Conservation (phyloP, 257 asterid species). For the Capsicum pubescens region DNA sequence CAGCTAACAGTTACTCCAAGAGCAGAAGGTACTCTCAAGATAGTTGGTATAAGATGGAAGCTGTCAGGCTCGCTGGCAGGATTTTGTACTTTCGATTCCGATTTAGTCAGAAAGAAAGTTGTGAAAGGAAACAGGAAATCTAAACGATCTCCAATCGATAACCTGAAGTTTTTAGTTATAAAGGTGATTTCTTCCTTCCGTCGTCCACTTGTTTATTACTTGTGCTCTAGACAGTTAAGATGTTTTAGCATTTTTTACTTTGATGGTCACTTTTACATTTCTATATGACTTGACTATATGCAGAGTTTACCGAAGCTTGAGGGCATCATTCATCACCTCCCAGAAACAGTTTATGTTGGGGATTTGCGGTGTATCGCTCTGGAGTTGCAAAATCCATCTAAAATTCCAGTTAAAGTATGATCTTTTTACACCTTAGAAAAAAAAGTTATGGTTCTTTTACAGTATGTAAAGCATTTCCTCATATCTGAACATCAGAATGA, state of each 20-base stretch:
- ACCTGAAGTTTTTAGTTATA: constrained; percentile 80
- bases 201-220: neutral
- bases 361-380: constrained; percentile 75
- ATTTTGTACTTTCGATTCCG: constrained; percentile 68
- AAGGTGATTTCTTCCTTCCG: constrained; percentile 53
- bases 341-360: constrained; percentile 75
- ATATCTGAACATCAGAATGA: neutral
- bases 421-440: neutral
- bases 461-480: constrained; percentile 11
- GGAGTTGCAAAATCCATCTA: constrained; percentile 86
- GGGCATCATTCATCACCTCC: constrained; percentile 69
- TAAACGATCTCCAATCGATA: constrained; percentile 52
- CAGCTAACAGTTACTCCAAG: constrained; percentile 82
- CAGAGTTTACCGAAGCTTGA: constrained; percentile 94
- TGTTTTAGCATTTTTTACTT: constrained; percentile 14
- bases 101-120: constrained; percentile 57
- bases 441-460: neutral
- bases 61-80: constrained; percentile 89
- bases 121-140: constrained; percentile 62
- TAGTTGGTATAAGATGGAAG: constrained; percentile 97
- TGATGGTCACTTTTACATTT: constrained; percentile 27
- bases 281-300: constrained; percentile 42
- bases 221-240: constrained; percentile 16
- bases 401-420: constrained; percentile 76
- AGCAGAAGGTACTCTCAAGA: constrained; percentile 76